Conservation (phyloP, 1,139 yeast species). For the Blastobotrys serpentis region DNA sequence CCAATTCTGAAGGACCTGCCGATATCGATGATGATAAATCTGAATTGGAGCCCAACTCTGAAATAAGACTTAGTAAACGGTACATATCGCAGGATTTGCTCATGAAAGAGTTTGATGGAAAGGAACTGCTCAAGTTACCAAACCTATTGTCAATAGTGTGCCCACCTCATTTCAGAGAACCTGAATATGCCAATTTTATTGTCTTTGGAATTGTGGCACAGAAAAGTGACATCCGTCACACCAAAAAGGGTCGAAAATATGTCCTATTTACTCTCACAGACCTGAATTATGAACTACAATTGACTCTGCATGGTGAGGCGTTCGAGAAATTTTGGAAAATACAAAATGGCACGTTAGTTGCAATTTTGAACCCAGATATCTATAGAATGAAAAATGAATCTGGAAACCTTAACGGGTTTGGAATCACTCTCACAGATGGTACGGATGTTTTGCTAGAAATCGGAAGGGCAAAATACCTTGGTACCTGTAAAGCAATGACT, state of each 20-base stretch:
- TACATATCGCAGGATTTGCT: conserved; percentile 19
- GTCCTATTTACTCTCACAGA: conserved; percentile 67
- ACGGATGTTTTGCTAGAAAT: conserved; percentile 61
- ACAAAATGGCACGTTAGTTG: conserved; percentile 69
- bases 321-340: conserved; percentile 71
- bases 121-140: conserved; percentile 23
- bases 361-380: conserved; percentile 71
- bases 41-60: conserved; percentile 24
- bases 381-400: conserved; percentile 37
- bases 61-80: conserved; percentile 19
- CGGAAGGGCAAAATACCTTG: conserved; percentile 70
- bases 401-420: conserved; percentile 48
- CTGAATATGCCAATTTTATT: conserved; percentile 72
- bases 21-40: conserved; percentile 7
- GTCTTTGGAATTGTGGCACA: conserved; percentile 63
- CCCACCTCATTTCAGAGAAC: conserved; percentile 70
- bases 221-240: conserved; percentile 54
- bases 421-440: conserved; percentile 54
- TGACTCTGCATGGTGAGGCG: conserved; percentile 66
- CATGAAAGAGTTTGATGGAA: conserved; percentile 23
- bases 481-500: conserved; percentile 56
- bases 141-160: conserved; percentile 46
- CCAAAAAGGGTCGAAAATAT: conserved; percentile 50
- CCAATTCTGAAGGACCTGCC: not conserved
- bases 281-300: conserved; percentile 55